phyloP scores from a whole-genome alignment of 257 asterid species.

The Fraxinus anomala region DNA sequence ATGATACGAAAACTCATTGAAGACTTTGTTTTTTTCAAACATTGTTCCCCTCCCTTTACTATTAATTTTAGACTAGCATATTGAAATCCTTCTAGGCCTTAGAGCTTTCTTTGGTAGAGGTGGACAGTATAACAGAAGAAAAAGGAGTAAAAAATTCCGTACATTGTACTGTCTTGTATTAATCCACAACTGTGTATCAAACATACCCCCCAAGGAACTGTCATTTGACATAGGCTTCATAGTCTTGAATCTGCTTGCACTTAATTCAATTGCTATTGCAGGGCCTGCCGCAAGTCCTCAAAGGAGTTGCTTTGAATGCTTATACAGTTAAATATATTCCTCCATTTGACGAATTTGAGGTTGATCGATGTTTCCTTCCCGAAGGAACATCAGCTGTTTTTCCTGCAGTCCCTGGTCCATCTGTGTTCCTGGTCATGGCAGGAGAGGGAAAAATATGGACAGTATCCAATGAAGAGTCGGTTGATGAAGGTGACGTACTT shows the following conservation, averaged over 20 bases:
- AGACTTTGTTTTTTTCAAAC: neutral
- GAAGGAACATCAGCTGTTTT: conserved; percentile 44
- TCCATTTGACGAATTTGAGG: conserved; percentile 93
- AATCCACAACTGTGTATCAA: too few species aligned
- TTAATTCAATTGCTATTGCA: conserved; percentile 32
- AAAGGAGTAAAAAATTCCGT: too few species aligned
- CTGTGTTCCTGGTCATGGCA: conserved; percentile 52
- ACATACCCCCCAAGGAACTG: too few species aligned
- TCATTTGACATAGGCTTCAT: neutral
- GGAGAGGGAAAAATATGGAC: conserved; percentile 62
- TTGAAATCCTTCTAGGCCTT: neutral
- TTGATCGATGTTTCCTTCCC: conserved; percentile 73
- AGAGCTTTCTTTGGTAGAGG: neutral
- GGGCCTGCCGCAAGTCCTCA: conserved; percentile 69
- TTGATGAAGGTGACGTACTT: conserved; percentile 71
- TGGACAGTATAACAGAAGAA: neutral
- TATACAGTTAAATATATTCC: conserved; percentile 64
- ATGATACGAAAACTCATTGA: neutral
- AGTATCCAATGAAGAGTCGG: conserved; percentile 30
- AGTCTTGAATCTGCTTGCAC: neutral
- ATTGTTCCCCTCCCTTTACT: neutral
- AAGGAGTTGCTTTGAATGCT: conserved; percentile 57
- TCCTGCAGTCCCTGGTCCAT: conserved; percentile 69
- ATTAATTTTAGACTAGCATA: neutral
- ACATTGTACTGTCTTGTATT: neutral